Conservation (phyloP, 495 filamentous ascomycete species). For the Elasticomyces elasticus region DNA sequence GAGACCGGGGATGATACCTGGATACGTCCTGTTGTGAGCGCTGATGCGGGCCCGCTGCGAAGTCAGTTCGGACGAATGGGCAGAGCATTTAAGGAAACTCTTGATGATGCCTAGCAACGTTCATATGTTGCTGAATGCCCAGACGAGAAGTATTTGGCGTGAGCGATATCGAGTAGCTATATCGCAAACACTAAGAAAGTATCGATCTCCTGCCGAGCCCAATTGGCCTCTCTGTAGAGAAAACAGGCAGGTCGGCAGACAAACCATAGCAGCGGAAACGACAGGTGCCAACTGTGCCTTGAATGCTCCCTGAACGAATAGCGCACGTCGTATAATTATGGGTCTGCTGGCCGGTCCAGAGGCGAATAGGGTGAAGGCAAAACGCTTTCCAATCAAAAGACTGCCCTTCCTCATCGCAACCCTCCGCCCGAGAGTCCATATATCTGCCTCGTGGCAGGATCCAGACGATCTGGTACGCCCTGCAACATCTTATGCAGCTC, state of each 20-base stretch:
- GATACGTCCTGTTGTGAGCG: background rate
- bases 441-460: background rate
- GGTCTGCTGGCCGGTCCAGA: background rate
- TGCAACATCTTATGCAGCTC: conserved; percentile 3
- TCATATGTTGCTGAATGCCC: too few species aligned
- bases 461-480: background rate
- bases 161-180: too few species aligned
- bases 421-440: conserved; percentile 6
- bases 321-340: background rate
- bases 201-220: too few species aligned
- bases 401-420: background rate
- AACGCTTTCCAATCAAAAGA: background rate
- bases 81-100: background rate
- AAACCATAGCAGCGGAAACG: too few species aligned
- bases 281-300: too few species aligned
- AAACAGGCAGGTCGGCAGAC: too few species aligned
- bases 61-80: background rate
- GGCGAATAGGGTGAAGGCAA: background rate
- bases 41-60: background rate
- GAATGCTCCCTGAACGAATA: too few species aligned
- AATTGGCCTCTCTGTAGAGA: too few species aligned
- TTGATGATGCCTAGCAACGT: too few species aligned
- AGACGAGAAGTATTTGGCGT: too few species aligned
- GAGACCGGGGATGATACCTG: background rate
- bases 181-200: too few species aligned